Conservation (phyloP, 2,329 filamentous ascomycete species). For the Paraphaeosphaeria minitans region DNA sequence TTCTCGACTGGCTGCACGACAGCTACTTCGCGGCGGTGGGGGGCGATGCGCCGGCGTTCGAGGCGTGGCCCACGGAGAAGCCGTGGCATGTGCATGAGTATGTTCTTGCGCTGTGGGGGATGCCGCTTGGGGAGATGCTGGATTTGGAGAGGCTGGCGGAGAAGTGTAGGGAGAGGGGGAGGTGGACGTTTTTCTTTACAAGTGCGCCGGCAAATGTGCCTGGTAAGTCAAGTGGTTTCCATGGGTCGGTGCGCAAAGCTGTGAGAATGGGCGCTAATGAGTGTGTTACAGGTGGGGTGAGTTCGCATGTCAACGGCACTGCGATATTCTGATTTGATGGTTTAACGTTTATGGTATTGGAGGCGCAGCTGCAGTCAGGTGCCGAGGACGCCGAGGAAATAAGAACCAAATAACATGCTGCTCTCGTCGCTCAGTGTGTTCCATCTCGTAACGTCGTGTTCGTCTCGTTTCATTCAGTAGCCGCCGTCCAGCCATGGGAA, state of each 20-base stretch:
- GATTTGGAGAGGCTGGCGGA: slow-evolving; percentile 58
- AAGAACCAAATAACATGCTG: too few species aligned
- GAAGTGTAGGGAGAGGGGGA: slow-evolving; percentile 60
- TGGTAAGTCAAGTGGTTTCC: slow-evolving; percentile 43
- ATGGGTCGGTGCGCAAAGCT: not conserved
- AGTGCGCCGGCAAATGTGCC: slow-evolving; percentile 65
- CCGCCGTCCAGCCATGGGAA: not conserved
- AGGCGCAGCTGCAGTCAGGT: not conserved
- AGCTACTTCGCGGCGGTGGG: slow-evolving; percentile 70
- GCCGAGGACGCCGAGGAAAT: too few species aligned
- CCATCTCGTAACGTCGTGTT: not conserved
- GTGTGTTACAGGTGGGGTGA: slow-evolving; percentile 43
- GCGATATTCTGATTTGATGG: slow-evolving; percentile 38
- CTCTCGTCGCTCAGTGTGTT: not conserved
- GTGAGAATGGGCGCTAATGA: not conserved
- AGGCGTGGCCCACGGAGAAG: slow-evolving; percentile 63
- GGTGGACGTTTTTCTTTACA: slow-evolving; percentile 67
- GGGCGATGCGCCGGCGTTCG: slow-evolving; percentile 67
- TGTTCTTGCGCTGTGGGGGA: slow-evolving; percentile 48
- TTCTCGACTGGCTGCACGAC: slow-evolving; percentile 71
- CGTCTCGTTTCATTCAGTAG: not conserved
- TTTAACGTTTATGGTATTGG: not conserved
- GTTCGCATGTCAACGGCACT: slow-evolving; percentile 51
- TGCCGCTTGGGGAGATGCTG: slow-evolving; percentile 49
- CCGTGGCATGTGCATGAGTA: slow-evolving; percentile 45